Evolutionary conservation across 164 flowering plant genomes (phyloP).

Genomic region (grape (Vitis vinifera)): DNA sequence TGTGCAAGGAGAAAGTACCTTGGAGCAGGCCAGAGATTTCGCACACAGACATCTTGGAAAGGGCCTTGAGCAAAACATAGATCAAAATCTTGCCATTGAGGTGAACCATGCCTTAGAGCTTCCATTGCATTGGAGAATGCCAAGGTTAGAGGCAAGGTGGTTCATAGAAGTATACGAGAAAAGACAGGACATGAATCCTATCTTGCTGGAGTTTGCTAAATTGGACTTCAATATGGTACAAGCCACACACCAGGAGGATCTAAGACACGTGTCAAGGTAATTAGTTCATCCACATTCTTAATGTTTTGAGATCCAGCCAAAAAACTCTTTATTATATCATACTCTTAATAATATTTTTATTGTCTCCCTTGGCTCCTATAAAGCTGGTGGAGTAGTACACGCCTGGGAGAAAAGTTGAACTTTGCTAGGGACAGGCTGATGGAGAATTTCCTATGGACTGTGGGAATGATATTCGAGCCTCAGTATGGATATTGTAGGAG

Average conservation of each 20-base stretch:
- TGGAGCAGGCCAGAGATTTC: constrained; percentile 25
- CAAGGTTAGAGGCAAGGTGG: too few relatives aligned
- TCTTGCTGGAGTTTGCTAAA: neutral
- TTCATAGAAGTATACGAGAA: neutral
- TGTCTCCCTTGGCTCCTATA: neutral
- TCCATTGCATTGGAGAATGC: neutral
- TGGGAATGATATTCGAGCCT: neutral
- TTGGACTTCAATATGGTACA: too few relatives aligned
- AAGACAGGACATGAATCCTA: neutral
- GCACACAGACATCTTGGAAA: constrained; percentile 8
- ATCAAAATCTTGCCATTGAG: too few relatives aligned
- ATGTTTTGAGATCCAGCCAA: too few relatives aligned
- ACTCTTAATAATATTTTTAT: neutral
- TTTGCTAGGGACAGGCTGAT: neutral
- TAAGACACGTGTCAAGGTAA: neutral
- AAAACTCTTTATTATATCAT: too few relatives aligned
- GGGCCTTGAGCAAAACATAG: too few relatives aligned
- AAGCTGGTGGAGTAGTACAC: neutral
- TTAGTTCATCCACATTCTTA: too few relatives aligned
- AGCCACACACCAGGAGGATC: neutral
- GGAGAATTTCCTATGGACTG: neutral
- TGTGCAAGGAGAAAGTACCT: constrained; percentile 15
- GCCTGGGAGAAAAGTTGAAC: neutral
- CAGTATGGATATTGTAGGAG: neutral
- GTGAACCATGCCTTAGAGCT: neutral